These are phyloP conservation scores for Ophiostoma novo-ulmi DNA, from an alignment of 2,329 filamentous ascomycete genomes.

Conservation along the genomic window DNA sequence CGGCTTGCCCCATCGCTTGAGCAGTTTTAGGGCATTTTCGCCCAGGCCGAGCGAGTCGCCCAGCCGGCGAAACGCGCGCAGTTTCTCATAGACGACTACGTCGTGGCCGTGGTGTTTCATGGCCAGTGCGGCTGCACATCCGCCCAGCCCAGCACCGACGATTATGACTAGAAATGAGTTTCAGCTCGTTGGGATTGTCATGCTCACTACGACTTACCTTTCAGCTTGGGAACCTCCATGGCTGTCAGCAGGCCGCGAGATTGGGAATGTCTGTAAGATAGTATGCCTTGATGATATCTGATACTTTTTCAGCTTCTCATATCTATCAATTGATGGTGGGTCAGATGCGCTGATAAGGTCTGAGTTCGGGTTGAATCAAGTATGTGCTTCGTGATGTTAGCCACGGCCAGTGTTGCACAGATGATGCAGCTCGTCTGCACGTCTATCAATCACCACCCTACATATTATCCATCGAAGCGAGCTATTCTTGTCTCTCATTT, in stretches of 20 bases:
- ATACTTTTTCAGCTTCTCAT: neutral
- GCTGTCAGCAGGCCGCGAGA: neutral
- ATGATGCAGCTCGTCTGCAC: neutral
- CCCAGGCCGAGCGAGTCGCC: conserved; percentile 45
- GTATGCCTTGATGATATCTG: neutral
- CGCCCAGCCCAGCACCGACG: conserved; percentile 47
- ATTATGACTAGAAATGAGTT: conserved; percentile 34
- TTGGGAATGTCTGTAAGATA: neutral
- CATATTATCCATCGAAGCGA: neutral
- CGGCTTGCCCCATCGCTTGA: conserved; percentile 38
- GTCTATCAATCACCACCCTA: neutral
- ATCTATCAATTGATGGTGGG: neutral
- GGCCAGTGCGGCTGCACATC: conserved; percentile 45
- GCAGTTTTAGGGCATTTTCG: conserved; percentile 44
- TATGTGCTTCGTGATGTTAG: neutral
- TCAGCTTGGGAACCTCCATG: neutral
- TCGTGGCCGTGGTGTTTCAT: conserved; percentile 43
- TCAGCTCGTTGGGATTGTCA: neutral
- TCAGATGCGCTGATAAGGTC: neutral
- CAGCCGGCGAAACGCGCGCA: conserved; percentile 40
- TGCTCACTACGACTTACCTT: neutral
- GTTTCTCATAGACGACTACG: conserved; percentile 43
- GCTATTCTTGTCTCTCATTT: neutral
- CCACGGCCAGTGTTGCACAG: neutral
- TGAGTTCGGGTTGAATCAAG: neutral